Percentiles rank a stretch among this genome's conserved stretches.
phyloP scores from a whole-genome alignment of 768 basidiomycete species.

The Chiua virens region DNA sequence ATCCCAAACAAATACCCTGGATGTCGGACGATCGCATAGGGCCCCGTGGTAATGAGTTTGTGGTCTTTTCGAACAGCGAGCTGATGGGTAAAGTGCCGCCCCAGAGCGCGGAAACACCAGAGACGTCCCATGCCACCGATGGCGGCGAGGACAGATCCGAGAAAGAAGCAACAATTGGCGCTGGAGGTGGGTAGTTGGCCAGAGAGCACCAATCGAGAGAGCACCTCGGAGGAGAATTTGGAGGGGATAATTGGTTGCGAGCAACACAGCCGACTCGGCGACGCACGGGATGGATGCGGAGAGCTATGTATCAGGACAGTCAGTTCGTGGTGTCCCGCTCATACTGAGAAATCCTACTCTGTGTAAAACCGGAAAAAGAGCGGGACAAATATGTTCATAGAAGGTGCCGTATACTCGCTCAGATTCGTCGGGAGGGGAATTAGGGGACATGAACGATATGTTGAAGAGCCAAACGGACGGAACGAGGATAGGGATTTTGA shows the following conservation, averaged over 20 bases:
- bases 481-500: constrained; percentile 23
- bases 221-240: constrained; percentile 16
- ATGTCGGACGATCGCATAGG: constrained; percentile 37
- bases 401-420: constrained; percentile 20
- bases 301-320: constrained; percentile 12
- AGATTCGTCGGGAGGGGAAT: constrained; percentile 16
- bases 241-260: constrained; percentile 20
- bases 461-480: constrained; percentile 31
- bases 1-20: constrained; percentile 31
- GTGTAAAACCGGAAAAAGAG: constrained; percentile 20
- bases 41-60: constrained; percentile 33
- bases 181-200: constrained; percentile 19
- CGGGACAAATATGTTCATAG: constrained; percentile 24
- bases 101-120: constrained; percentile 35
- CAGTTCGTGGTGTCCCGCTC: neutral
- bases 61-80: constrained; percentile 32
- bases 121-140: constrained; percentile 36
- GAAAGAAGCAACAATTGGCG: constrained; percentile 28
- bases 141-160: constrained; percentile 27
- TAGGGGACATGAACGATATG: constrained; percentile 23
- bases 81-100: constrained; percentile 36
- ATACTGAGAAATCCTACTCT: constrained; percentile 15
- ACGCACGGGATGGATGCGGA: constrained; percentile 30
- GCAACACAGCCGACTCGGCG: constrained; percentile 23
- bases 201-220: constrained; percentile 18